Conservation (phyloP, 208 protist genomes). For the Trypanosoma scelopori region DNA sequence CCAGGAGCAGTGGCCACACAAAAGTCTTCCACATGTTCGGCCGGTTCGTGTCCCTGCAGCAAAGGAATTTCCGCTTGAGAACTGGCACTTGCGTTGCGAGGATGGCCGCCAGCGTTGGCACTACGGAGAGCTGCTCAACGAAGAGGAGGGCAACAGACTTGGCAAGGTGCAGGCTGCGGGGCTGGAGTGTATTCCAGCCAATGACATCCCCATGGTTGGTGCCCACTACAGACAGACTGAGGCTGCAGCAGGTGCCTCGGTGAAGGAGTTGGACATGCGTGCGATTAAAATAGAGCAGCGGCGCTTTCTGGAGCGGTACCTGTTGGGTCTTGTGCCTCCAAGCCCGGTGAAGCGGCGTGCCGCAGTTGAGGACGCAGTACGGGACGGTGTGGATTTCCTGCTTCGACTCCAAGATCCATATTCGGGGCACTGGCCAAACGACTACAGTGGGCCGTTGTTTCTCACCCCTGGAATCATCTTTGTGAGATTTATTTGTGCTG, state of each 20-base stretch:
- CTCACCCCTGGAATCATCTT: slow-evolving; percentile 93
- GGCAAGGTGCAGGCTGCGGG: slow-evolving; percentile 54
- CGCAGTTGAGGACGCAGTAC: slow-evolving; percentile 45
- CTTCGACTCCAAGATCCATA: slow-evolving; percentile 83
- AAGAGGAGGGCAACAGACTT: slow-evolving; percentile 64
- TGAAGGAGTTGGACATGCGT: slow-evolving; percentile 33
- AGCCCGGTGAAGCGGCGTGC: slow-evolving; percentile 5
- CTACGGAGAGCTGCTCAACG: slow-evolving; percentile 45
- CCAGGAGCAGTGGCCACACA: slow-evolving; percentile 46
- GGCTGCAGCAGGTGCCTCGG: slow-evolving; percentile 3
- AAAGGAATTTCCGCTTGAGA: slow-evolving; percentile 47
- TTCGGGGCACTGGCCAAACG: slow-evolving; percentile 97
- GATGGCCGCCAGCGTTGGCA: slow-evolving; percentile 90
- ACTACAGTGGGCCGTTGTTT: slow-evolving; percentile 97
- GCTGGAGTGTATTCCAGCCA: slow-evolving; percentile 21
- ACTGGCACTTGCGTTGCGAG: slow-evolving; percentile 85
- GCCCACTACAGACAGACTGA: slow-evolving; percentile 28
- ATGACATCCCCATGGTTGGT: slow-evolving; percentile 15
- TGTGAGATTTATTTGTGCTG: slow-evolving; percentile 86
- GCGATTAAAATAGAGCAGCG: slow-evolving; percentile 40
- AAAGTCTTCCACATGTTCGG: slow-evolving; percentile 63
- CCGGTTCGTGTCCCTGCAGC: slow-evolving; percentile 33
- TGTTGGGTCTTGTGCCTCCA: slow-evolving; percentile 45
- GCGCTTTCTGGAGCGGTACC: slow-evolving; percentile 66
- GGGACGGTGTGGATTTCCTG: slow-evolving; percentile 71